Conservation (phyloP, 495 filamentous ascomycete species). For the Tuber indicum region DNA sequence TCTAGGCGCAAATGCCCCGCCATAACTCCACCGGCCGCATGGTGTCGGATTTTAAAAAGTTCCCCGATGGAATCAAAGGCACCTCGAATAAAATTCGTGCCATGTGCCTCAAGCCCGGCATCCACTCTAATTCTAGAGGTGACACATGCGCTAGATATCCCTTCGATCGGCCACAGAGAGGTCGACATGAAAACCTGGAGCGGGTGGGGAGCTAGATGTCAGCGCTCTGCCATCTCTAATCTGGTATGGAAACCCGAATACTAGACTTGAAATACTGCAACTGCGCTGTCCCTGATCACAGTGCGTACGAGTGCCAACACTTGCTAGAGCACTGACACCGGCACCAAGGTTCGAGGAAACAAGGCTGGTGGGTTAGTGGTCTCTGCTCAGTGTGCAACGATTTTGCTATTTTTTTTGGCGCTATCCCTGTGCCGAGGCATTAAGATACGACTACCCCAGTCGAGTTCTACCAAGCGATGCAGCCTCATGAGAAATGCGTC, state of each 20-base stretch:
- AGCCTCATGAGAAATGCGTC: constrained; percentile 57
- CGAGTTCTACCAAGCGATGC: constrained; percentile 52
- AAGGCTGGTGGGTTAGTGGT: constrained; percentile 17
- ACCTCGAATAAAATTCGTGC: constrained; percentile 54
- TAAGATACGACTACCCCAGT: constrained; percentile 52
- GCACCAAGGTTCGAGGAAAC: constrained; percentile 20
- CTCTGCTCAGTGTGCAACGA: not conserved
- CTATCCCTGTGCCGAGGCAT: constrained; percentile 45
- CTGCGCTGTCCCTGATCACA: constrained; percentile 42
- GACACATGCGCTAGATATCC: constrained; percentile 60
- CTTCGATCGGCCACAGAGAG: constrained; percentile 53
- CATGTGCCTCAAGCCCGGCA: constrained; percentile 60
- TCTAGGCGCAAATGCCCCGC: constrained; percentile 54
- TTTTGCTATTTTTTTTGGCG: constrained; percentile 41
- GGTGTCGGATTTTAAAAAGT: constrained; percentile 51
- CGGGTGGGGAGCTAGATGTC: constrained; percentile 59
- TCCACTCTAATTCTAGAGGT: constrained; percentile 58
- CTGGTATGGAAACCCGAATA: constrained; percentile 9
- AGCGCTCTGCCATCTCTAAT: constrained; percentile 18
- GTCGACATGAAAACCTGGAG: constrained; percentile 58
- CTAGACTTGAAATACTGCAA: constrained; percentile 67
- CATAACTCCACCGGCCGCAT: constrained; percentile 49
- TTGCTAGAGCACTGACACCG: constrained; percentile 36
- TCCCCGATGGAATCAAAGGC: constrained; percentile 56
- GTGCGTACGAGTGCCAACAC: constrained; percentile 26